phyloP scores from a whole-genome alignment of 108 stramenopile genomes.

The Schizochytrium sp. region DNA sequence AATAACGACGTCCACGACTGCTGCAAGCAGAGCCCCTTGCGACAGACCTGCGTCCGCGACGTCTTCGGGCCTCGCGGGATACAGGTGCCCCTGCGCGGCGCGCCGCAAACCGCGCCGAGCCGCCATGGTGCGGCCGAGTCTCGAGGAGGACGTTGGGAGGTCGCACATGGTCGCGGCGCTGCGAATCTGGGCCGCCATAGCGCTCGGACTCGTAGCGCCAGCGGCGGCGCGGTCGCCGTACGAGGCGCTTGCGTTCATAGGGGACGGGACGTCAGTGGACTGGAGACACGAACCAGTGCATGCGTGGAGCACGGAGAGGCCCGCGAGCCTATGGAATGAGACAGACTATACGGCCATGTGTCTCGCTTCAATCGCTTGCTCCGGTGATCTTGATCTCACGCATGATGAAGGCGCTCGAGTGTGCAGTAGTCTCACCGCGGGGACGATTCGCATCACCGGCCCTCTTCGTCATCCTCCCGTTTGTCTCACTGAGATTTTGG shows the following conservation, averaged over 20 bases:
- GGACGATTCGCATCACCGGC: neutral
- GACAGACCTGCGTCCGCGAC: no score
- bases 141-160: no score
- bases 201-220: no score
- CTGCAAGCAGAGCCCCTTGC: no score
- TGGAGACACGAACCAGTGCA: neutral
- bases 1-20: no score
- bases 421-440: neutral
- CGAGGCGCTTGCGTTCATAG: neutral
- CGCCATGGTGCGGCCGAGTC: no score
- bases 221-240: neutral
- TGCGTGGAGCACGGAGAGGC: neutral
- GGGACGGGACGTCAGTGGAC: neutral
- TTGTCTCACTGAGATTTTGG: neutral
- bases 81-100: no score
- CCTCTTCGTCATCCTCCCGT: neutral
- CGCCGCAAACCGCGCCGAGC: no score
- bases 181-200: no score
- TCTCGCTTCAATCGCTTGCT: neutral
- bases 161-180: no score
- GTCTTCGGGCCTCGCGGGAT: no score
- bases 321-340: neutral
- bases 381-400: neutral
- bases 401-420: neutral
- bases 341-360: neutral